Base-by-base conservation (phyloP, 345 rosid species). In the Gossypium sturtianum region DNA sequence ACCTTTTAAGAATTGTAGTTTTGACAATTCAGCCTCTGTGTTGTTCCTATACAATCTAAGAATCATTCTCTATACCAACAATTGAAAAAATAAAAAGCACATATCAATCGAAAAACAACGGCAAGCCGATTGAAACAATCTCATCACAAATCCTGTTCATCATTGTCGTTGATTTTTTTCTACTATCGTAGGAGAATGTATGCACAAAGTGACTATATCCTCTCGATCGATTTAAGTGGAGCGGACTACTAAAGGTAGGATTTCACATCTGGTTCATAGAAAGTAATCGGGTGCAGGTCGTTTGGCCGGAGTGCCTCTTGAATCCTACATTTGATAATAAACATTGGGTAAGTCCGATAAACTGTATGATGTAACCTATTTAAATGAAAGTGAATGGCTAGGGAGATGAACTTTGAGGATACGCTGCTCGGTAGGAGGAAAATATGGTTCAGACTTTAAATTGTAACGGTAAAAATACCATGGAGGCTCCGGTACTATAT, bases 241-340 rank as follows among this genome's bases (percentile, higher is more conserved):
- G 16, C 4, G 25, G 23, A 63, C 48, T 9, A 17, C 13, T 34
- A 17, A 38, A 34, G 47, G 13, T 34, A 38, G n/a, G 9, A 38
- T 12, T 34, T 34, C 15, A 9, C 6, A 63, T 34, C 48, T 12
- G 61, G 44, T 54, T 89, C 84, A 95, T 29, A 95, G 84, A 84
- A 95, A 95, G 86, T 95, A 95, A 86, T 95, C 99, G 19, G 99
- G 98, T 29, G 96, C 94, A 2, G 99, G 96, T 71, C 90, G 93
- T 80, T 83, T 95, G 22, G 96, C 85, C 3, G 94, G 99, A 38
- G 96, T 75, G 23, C 94, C 97, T 85, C 98, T 90, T n/a, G 96
- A 89, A 70, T 95, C 98, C 97, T 95, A 87, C 85, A 82, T 73
- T 17, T 54, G 48, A 41, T 59, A 9, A 17, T n/a, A 63, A 63